Evolutionary conservation across 768 basidiomycete species (phyloP), one percentile per base, ranked within the genome.

Genomic region (Leucosporidium creatinivorum): DNA sequence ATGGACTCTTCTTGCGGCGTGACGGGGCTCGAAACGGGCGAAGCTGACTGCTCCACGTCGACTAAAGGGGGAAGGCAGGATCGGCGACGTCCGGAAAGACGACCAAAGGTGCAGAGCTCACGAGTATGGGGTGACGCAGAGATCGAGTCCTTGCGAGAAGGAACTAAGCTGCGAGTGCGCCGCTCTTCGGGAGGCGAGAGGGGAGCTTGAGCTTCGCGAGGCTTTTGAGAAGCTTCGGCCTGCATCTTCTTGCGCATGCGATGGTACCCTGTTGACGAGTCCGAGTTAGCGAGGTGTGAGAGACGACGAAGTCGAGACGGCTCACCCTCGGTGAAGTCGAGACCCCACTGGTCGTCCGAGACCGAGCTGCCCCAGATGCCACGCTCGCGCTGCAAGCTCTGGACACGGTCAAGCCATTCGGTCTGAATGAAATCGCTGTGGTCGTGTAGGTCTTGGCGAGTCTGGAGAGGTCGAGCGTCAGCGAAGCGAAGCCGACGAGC

Each of bases 191-290:
- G 23, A 7, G 33, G 57, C 7, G 57, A 58, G 33, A 21, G 39
- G 10, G 33, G 7, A 31, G 57, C 23, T 39, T 33, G 31, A 18
- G 18, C 21, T 17, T 23, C 21, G 23, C 13, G 33, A 21, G 57
- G 57, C 57, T 25, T 21, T 36, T 36, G 23, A 2, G 57, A n/a
- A 12, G 23, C 57, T 19, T 56, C 47, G 70, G 68, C 54, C 61
- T 65, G 64, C 73, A 63, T 55, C 54, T 63, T 63, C 55, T 58
- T 57, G 21, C 56, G 62, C 56, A 49, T 48, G 2, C 62, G 62
- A 7, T 57, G 44, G 15, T 56, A 56, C 9, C 59, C 59, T 60
- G 30, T 17, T 0, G 57, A 21, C 19, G 4, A 44, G 7, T 0
- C 4, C 2, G 26, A n/a, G 58, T 59, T 15, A 59, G 58, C 47